Percentiles rank a stretch among this genome's conserved stretches.
These are phyloP conservation scores for Boletus reticulatus DNA, from an alignment of 768 basidiomycete genomes.

Conservation along the genomic window DNA sequence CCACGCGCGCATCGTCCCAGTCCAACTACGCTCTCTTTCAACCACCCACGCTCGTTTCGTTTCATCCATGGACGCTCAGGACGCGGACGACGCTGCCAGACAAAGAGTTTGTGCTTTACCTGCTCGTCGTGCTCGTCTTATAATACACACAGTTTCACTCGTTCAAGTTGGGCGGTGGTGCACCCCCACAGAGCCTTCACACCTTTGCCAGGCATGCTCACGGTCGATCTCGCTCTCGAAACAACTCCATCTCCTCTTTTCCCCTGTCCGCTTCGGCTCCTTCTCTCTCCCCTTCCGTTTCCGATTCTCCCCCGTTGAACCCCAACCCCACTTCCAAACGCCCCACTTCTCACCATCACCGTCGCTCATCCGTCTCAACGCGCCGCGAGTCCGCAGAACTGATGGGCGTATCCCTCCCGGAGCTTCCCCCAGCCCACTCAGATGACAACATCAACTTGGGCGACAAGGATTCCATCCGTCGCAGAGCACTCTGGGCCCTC, in stretches of 20 bases:
- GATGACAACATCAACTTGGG: conserved; percentile 69
- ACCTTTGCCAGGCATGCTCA: conserved; percentile 34
- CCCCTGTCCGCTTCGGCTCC: conserved; percentile 13
- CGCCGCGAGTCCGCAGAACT: conserved; percentile 87
- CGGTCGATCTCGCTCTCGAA: conserved; percentile 63
- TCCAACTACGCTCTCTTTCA: conserved; percentile 9
- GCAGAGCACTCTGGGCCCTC: conserved; percentile 80
- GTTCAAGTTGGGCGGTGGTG: conserved; percentile 60
- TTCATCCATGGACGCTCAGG: conserved; percentile 19
- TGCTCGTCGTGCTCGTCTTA: neutral
- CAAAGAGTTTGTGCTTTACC: conserved; percentile 35
- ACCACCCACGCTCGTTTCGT: conserved; percentile 18
- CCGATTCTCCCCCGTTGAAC: conserved; percentile 32
- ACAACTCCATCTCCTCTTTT: conserved; percentile 43
- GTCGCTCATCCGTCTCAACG: conserved; percentile 86
- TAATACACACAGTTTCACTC: conserved; percentile 55
- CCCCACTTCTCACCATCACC: conserved; percentile 74
- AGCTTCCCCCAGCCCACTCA: conserved; percentile 55
- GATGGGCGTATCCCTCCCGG: conserved; percentile 78
- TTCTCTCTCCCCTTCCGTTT: conserved; percentile 37
- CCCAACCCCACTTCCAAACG: conserved; percentile 41
- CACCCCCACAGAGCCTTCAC: conserved; percentile 37
- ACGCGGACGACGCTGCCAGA: conserved; percentile 37
- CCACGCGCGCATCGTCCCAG: neutral
- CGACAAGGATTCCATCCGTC: conserved; percentile 76